These are phyloP conservation scores for Monilinia vaccinii-corymbosi DNA, from an alignment of 2,329 filamentous ascomycete genomes.

Conservation along the genomic window DNA sequence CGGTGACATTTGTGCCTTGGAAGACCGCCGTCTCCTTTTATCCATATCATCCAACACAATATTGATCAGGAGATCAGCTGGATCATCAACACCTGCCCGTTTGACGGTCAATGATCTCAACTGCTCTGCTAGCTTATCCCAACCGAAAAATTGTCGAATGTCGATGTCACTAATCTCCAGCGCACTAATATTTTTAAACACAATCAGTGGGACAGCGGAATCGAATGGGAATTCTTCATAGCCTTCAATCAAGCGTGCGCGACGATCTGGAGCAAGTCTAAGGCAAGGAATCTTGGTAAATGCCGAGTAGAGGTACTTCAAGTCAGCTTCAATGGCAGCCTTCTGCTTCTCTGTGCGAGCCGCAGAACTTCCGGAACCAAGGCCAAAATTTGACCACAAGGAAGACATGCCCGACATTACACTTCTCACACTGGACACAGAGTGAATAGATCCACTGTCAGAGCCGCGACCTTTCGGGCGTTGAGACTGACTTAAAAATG, in stretches of 20 bases:
- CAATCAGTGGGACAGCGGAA: constrained; percentile 89
- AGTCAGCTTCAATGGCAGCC: constrained; percentile 71
- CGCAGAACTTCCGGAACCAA: constrained; percentile 68
- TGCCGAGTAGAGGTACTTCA: constrained; percentile 94
- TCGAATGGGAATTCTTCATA: constrained; percentile 99
- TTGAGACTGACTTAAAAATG: constrained; percentile 79
- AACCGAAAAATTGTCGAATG: constrained; percentile 93
- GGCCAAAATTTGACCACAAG: constrained; percentile 80
- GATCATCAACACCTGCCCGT: constrained; percentile 80
- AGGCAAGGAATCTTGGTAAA: constrained; percentile 97
- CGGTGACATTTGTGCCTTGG: constrained; percentile 75
- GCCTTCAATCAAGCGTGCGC: constrained; percentile 78
- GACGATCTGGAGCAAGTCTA: constrained; percentile 83
- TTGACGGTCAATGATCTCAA: constrained; percentile 82
- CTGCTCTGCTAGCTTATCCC: constrained; percentile 90
- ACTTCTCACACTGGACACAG: constrained; percentile 91
- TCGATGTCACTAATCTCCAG: constrained; percentile 93
- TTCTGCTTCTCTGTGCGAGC: constrained; percentile 87
- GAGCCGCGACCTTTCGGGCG: constrained; percentile 69
- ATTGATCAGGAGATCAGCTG: constrained; percentile 78
- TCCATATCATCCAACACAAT: constrained; percentile 97
- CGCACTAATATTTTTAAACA: constrained; percentile 93
- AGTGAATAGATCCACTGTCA: constrained; percentile 86
- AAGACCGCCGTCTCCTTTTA: constrained; percentile 76
- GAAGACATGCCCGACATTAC: constrained; percentile 96